These are phyloP conservation scores for Pistacia integerrima DNA, from an alignment of 345 rosid genomes.

Conservation along the genomic window DNA sequence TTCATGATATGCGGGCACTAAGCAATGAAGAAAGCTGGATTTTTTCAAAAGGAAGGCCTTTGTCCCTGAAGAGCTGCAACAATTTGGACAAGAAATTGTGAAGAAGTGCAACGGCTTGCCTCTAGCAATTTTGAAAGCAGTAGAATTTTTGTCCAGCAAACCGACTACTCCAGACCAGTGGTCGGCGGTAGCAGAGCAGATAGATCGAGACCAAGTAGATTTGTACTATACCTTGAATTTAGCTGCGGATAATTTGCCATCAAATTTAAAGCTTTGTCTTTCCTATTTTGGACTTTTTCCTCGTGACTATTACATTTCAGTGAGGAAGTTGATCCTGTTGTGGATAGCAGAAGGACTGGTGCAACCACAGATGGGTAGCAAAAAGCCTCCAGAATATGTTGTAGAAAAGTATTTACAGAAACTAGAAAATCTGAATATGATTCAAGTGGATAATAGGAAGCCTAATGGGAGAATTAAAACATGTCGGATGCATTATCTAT, in stretches of 20 bases:
- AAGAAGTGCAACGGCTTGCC: constrained; percentile 9
- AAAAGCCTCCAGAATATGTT: not conserved
- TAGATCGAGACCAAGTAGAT: not conserved
- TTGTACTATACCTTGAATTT: not conserved
- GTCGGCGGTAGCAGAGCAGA: not conserved
- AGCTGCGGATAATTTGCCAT: not conserved
- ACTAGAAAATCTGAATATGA: too few species aligned
- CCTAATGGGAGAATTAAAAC: too few species aligned
- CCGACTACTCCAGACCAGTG: not conserved
- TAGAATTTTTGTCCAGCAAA: not conserved
- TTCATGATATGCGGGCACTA: not conserved
- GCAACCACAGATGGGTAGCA: not conserved
- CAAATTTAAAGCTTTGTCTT: constrained; percentile 13
- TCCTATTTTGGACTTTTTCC: constrained; percentile 15
- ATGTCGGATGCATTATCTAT: too few species aligned
- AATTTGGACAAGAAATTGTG: constrained; percentile 2
- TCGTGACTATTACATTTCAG: constrained; percentile 2
- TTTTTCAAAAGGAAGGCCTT: not conserved
- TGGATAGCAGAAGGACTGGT: constrained; percentile 26
- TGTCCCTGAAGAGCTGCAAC: not conserved
- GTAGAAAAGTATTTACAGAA: too few species aligned
- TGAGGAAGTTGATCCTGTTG: constrained; percentile 15
- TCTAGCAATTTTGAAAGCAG: not conserved
- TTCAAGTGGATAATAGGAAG: too few species aligned
- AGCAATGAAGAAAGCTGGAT: constrained; percentile 12